phyloP scores from a whole-genome alignment of 2,329 filamentous ascomycete genomes.

The Sphaceloma murrayae region DNA sequence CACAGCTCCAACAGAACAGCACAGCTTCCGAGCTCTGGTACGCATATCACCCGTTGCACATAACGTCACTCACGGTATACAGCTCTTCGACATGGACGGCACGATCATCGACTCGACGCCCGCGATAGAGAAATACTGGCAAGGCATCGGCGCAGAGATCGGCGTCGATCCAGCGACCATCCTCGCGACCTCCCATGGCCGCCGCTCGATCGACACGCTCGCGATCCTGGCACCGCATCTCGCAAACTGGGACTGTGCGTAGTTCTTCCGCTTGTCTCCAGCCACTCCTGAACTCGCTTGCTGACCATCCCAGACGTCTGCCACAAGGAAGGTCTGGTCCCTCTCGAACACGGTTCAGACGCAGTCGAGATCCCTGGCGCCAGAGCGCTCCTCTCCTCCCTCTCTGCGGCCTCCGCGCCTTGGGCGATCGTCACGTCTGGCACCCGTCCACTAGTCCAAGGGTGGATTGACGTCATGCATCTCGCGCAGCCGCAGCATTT shows the following conservation, averaged over 20 bases:
- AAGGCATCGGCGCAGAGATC: conserved; percentile 67
- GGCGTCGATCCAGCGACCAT: conserved; percentile 78
- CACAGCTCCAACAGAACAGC: conserved; percentile 32
- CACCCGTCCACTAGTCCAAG: conserved; percentile 39
- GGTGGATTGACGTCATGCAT: conserved; percentile 43
- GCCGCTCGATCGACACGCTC: conserved; percentile 78
- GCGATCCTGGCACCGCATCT: conserved; percentile 69
- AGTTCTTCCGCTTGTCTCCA: conserved; percentile 10
- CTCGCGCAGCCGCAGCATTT: conserved; percentile 38
- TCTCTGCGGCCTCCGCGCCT: conserved; percentile 53
- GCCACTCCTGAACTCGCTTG: neutral
- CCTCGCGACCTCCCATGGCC: conserved; percentile 81
- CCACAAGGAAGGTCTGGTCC: conserved; percentile 67
- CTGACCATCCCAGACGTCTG: conserved; percentile 53
- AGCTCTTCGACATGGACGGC: conserved; percentile 68
- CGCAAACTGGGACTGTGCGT: conserved; percentile 87
- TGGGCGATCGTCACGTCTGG: conserved; percentile 70
- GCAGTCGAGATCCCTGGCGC: conserved; percentile 81
- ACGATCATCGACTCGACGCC: conserved; percentile 74
- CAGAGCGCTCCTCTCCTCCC: conserved; percentile 43
- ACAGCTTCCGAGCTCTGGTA: conserved; percentile 37
- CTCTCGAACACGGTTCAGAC: conserved; percentile 63
- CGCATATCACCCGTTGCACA: neutral
- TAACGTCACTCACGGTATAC: conserved; percentile 20
- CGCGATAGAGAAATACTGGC: conserved; percentile 71